A percentile compares a stretch with the other conserved stretches of the same genome.
phyloP scores from a whole-genome alignment of 2,329 filamentous ascomycete species.

The Lachnellula cervina region DNA sequence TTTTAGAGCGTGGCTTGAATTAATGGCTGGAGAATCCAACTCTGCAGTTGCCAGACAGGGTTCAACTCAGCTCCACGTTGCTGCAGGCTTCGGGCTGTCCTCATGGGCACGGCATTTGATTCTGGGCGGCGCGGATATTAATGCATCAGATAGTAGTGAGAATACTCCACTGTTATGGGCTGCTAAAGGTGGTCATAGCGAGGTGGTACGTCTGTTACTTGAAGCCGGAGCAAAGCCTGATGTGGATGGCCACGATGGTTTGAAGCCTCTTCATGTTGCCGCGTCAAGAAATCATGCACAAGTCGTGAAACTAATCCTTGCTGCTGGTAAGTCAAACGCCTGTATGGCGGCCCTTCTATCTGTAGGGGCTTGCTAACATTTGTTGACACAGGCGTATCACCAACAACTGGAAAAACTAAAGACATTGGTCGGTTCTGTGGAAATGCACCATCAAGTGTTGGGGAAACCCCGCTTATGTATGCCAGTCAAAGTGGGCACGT shows the following conservation, averaged over 20 bases:
- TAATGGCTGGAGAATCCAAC: slow-evolving; percentile 4
- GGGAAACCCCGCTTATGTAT: slow-evolving; percentile 31
- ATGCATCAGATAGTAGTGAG: slow-evolving; percentile 22
- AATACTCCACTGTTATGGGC: slow-evolving; percentile 33
- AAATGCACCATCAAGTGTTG: slow-evolving; percentile 8
- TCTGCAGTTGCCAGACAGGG: slow-evolving; percentile 26
- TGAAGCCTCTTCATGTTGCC: slow-evolving; percentile 35
- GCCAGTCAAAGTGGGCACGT: slow-evolving; percentile 28
- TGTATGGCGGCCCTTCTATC: slow-evolving; percentile 1
- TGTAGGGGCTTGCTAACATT: too few relatives aligned
- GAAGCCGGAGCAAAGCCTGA: slow-evolving; percentile 33
- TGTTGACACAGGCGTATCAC: slow-evolving; percentile 5
- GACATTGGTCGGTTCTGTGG: slow-evolving; percentile 5
- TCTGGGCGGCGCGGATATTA: slow-evolving; percentile 6
- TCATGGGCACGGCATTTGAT: slow-evolving; percentile 7
- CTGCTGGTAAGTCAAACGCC: slow-evolving; percentile 33
- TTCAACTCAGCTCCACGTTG: slow-evolving; percentile 12
- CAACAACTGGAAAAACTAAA: slow-evolving; percentile 22
- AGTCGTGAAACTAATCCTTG: slow-evolving; percentile 30
- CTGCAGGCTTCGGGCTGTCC: slow-evolving; percentile 12
- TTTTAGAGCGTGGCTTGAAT: slow-evolving; percentile 14
- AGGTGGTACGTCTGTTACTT: slow-evolving; percentile 28
- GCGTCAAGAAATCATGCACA: slow-evolving; percentile 29
- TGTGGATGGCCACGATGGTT: slow-evolving; percentile 22
- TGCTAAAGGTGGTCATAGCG: slow-evolving; percentile 26